Percentiles rank a stretch among this genome's conserved stretches.
Evolutionary conservation across 2,329 filamentous ascomycete species (phyloP).

Genomic region (Zopfia rhizophila): DNA sequence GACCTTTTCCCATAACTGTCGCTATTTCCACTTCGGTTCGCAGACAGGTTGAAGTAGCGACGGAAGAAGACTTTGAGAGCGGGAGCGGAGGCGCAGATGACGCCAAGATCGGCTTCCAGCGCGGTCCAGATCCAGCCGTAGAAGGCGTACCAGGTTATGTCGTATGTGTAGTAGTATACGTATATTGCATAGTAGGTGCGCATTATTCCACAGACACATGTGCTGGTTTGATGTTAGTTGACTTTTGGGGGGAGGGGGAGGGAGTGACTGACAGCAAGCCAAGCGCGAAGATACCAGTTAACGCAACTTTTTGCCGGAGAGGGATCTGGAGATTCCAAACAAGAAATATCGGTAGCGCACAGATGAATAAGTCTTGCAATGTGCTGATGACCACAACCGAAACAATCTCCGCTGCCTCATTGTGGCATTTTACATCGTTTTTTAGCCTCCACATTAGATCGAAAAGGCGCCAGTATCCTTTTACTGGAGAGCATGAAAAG

Average conservation of each 20-base stretch:
- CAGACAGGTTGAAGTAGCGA: slow-evolving; percentile 46
- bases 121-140: slow-evolving; percentile 55
- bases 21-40: slow-evolving; percentile 20
- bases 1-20: slow-evolving; percentile 7
- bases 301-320: slow-evolving; percentile 54
- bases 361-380: slow-evolving; percentile 54
- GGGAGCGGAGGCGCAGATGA: slow-evolving; percentile 56
- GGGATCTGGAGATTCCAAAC: slow-evolving; percentile 58
- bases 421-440: slow-evolving; percentile 46
- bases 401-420: slow-evolving; percentile 53
- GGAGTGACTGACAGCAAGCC: slow-evolving; percentile 51
- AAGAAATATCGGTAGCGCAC: slow-evolving; percentile 55
- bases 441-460: slow-evolving; percentile 43
- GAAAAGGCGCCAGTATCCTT: slow-evolving; percentile 55
- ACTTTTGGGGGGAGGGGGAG: background rate
- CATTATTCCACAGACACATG: slow-evolving; percentile 48
- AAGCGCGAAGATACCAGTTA: slow-evolving; percentile 57
- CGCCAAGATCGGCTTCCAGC: slow-evolving; percentile 53
- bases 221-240: slow-evolving; percentile 26
- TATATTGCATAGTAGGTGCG: slow-evolving; percentile 51
- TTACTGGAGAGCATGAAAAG: slow-evolving; percentile 51
- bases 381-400: slow-evolving; percentile 52
- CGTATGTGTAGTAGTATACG: slow-evolving; percentile 48
- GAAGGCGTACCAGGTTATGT: slow-evolving; percentile 54
- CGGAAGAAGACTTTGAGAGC: slow-evolving; percentile 57